Evolutionary conservation across 2,329 filamentous ascomycete genomes (phyloP).

Genomic region (Aspergillus ustus): DNA sequence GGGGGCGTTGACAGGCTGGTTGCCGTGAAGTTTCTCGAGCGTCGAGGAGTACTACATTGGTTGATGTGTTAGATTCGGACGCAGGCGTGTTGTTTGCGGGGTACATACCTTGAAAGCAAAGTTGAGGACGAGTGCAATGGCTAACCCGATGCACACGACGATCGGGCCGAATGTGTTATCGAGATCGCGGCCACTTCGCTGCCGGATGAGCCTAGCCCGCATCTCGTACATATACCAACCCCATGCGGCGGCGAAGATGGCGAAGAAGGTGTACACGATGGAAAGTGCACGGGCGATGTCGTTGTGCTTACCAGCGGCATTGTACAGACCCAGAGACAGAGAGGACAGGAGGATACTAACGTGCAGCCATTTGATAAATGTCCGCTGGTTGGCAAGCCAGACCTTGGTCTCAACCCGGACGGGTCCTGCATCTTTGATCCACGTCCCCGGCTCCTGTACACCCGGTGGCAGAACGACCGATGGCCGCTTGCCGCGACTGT

Average conservation of each 20-base stretch:
- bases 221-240: conserved; percentile 82
- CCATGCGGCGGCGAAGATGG: conserved; percentile 83
- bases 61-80: conserved; percentile 18
- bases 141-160: conserved; percentile 78
- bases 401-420: conserved; percentile 96
- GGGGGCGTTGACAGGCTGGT: conserved; percentile 16
- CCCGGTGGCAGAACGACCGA: conserved; percentile 74
- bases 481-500: conserved; percentile 61
- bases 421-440: conserved; percentile 94
- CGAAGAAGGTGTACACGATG: conserved; percentile 80
- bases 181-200: conserved; percentile 89
- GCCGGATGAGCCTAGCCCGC: conserved; percentile 76
- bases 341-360: conserved; percentile 86
- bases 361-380: conserved; percentile 98
- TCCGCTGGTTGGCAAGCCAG: conserved; percentile 97
- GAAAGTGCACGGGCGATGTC: conserved; percentile 77
- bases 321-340: conserved; percentile 82
- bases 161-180: conserved; percentile 86
- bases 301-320: conserved; percentile 77
- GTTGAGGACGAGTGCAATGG: conserved; percentile 79
- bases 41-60: conserved; percentile 35
- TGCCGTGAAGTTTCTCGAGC: conserved; percentile 27
- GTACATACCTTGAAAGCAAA: conserved; percentile 73
- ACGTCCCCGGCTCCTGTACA: conserved; percentile 79
- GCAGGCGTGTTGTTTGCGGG: neutral